Conservation (phyloP, 2,329 filamentous ascomycete species). For the Aureobasidium sp. region DNA sequence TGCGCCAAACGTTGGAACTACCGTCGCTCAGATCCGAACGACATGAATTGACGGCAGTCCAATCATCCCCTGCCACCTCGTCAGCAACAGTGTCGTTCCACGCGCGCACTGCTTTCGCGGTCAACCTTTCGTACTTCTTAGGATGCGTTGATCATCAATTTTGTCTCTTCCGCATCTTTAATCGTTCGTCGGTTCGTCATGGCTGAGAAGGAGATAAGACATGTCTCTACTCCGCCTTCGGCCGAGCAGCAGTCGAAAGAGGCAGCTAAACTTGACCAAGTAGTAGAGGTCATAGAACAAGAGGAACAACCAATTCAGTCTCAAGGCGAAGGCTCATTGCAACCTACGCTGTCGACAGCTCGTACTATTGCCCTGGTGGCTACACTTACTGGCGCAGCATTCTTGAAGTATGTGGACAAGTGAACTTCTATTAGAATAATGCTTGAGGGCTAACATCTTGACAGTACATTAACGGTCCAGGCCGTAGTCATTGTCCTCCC, state of each 20-base stretch:
- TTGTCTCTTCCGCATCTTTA: not conserved
- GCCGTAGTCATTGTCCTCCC: constrained; percentile 28
- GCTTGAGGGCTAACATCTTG: not conserved
- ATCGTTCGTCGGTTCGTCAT: not conserved
- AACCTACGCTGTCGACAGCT: constrained; percentile 17
- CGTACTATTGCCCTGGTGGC: constrained; percentile 22
- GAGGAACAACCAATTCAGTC: not conserved
- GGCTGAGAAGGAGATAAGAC: not conserved
- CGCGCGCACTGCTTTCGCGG: not conserved
- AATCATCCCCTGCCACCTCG: constrained; percentile 5
- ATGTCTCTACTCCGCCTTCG: not conserved
- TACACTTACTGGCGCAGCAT: constrained; percentile 22
- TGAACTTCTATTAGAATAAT: not conserved
- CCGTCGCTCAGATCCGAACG: not conserved
- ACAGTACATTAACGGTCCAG: constrained; percentile 23
- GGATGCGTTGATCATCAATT: not conserved
- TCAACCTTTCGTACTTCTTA: not conserved
- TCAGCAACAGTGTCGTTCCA: not conserved
- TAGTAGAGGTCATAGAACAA: not conserved
- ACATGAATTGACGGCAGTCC: not conserved
- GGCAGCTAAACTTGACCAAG: not conserved
- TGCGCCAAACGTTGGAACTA: not conserved
- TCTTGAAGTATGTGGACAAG: not conserved
- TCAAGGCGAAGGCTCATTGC: not conserved
- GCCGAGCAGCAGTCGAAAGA: not conserved